These are phyloP conservation scores for Pelargonium cotyledonis DNA, from an alignment of 441 rosid genomes.

Conservation along the genomic window DNA sequence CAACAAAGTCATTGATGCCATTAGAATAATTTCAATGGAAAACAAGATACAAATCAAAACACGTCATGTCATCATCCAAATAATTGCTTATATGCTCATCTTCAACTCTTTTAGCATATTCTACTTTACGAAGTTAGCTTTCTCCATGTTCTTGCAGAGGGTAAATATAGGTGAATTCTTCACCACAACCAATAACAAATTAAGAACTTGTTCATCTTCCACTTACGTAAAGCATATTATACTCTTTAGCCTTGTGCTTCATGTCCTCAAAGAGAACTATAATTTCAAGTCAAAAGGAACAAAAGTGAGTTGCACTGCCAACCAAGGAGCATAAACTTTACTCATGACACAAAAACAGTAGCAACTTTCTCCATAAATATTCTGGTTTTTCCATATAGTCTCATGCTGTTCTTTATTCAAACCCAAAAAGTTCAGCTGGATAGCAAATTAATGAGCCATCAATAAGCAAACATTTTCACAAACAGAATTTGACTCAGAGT, in stretches of 20 bases:
- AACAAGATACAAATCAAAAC: background rate
- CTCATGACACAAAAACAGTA: background rate
- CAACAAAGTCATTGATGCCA: background rate
- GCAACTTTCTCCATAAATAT: background rate
- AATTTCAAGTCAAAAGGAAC: background rate
- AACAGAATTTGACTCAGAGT: background rate
- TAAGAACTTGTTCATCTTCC: background rate
- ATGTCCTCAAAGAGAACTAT: background rate
- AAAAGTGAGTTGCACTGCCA: background rate
- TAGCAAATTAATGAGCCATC: background rate
- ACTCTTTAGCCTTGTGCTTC: constrained; percentile 2
- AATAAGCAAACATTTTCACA: background rate
- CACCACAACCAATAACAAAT: background rate
- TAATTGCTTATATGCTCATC: background rate
- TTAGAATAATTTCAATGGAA: background rate
- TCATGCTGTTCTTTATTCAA: background rate
- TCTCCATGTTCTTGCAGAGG: background rate
- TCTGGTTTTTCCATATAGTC: background rate
- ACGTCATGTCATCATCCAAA: background rate
- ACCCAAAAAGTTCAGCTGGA: background rate
- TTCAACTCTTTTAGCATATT: background rate
- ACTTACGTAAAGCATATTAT: background rate
- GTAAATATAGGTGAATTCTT: background rate
- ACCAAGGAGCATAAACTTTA: background rate
- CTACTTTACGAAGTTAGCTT: background rate